A percentile compares a stretch with the other conserved stretches of the same genome.
phyloP scores from a whole-genome alignment of 2,329 filamentous ascomycete species.

The Magnaporthiopsis rhizophila region DNA sequence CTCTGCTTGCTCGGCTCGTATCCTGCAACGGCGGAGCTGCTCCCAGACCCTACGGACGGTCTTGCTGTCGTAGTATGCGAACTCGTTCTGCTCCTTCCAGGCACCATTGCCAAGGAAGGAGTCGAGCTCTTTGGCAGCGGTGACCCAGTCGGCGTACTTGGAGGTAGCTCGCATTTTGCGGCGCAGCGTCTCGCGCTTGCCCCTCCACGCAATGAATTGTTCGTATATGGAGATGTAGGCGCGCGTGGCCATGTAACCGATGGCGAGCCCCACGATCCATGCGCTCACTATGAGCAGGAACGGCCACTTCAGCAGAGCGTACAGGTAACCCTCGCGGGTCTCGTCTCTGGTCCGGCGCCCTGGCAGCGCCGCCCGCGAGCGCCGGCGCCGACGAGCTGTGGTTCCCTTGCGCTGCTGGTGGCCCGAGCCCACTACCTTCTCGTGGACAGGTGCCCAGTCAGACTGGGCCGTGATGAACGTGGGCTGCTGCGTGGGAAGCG shows the following conservation, averaged over 20 bases:
- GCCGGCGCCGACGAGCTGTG: constrained; percentile 22
- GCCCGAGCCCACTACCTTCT: constrained; percentile 42
- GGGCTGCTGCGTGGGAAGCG: constrained; percentile 9
- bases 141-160: constrained; percentile 77
- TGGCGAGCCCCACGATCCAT: constrained; percentile 69
- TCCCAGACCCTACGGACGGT: constrained; percentile 71
- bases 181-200: constrained; percentile 63
- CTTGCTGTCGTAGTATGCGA: constrained; percentile 79
- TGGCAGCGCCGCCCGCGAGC: constrained; percentile 28
- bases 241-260: constrained; percentile 71
- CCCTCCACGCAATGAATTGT: constrained; percentile 83
- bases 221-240: constrained; percentile 92
- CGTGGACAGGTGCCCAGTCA: constrained; percentile 87
- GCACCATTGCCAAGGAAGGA: constrained; percentile 68
- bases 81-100: constrained; percentile 74
- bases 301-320: constrained; percentile 85
- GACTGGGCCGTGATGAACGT: constrained; percentile 82
- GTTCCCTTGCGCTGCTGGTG: constrained; percentile 12
- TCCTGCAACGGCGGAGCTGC: constrained; percentile 61
- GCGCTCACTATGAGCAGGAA: constrained; percentile 70
- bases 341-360: constrained; percentile 71
- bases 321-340: constrained; percentile 88
- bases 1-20: constrained; percentile 45
- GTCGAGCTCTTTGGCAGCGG: constrained; percentile 72
- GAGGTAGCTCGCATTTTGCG: constrained; percentile 62